Evolutionary conservation across 768 basidiomycete species (phyloP), one percentile per base, ranked within the genome.

Genomic region (Mycena chlorophos): DNA sequence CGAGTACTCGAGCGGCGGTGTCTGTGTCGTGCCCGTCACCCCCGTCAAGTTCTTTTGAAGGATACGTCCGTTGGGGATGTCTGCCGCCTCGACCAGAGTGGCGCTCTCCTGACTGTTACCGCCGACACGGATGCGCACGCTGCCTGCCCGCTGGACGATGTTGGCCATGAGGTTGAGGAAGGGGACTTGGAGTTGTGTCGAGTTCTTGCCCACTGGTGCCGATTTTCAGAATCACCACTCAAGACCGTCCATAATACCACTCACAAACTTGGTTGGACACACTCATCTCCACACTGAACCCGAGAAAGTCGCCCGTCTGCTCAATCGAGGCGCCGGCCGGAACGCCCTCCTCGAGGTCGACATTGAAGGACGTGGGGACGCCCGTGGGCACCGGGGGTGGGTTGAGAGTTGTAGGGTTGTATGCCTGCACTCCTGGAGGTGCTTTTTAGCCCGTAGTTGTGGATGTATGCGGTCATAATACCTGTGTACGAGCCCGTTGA

Each of bases 31-130:
- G 14, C 49, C 55, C 10, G 50, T 51, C 5, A 51, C 50, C 10
- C 50, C 50, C 8, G 52, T 52, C 13, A 62, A 55, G 40, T 69
- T 71, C 65, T 83, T 84, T 31, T 76, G 66, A 26, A 82, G 66
- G 30, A 72, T 71, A 5, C 66, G 58, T 34, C 73, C 73, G 47
- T 78, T 68, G 0, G 71, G 58, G 14, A 80, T 68, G 20, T 69
- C 70, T 39, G 45, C 19, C 2, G 42, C 38, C 0, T 64, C 66
- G 14, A 73, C 75, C 58, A 74, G 61, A 23, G 69, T 47, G 19
- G 73, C 77, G 4, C 66, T 71, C 51, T 86, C 84, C 63, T 85
- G 84, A 2, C 78, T 76, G 66, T 85, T 86, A n/a, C 84, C 84
- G 17, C 83, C 83, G 12, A 86, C 67, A 29, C 84, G 76, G 17